A percentile compares a stretch with the other conserved stretches of the same genome.
These are phyloP conservation scores for Hippophae rhamnoides DNA, from an alignment of 306 rosid species.

Conservation along the genomic window DNA sequence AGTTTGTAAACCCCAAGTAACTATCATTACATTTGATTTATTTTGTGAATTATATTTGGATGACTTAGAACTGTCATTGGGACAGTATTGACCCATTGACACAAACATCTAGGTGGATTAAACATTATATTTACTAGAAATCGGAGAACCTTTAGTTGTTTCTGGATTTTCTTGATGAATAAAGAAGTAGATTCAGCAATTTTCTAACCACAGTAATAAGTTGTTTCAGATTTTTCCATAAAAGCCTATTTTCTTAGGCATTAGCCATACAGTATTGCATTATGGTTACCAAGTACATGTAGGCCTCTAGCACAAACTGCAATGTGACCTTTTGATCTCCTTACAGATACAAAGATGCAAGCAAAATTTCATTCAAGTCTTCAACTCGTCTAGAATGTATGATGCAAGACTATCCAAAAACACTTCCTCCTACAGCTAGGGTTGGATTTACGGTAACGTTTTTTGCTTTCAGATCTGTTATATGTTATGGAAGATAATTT, in stretches of 20 bases:
- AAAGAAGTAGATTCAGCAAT: neutral
- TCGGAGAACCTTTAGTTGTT: neutral
- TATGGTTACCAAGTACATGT: neutral
- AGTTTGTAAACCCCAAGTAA: slow-evolving; percentile 98
- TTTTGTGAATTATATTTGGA: neutral
- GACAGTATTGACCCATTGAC: too few species aligned
- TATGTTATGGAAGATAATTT: too few species aligned
- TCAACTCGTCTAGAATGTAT: slow-evolving; percentile 93
- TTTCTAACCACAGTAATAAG: neutral
- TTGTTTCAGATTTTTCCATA: neutral
- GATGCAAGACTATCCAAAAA: slow-evolving; percentile 99
- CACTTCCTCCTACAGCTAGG: slow-evolving; percentile 77
- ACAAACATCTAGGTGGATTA: neutral
- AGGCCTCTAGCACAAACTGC: neutral
- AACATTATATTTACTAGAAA: neutral
- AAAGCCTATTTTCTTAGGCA: neutral
- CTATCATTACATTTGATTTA: slow-evolving; percentile 14
- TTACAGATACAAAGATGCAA: slow-evolving; percentile 89
- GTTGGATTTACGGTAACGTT: slow-evolving; percentile 91
- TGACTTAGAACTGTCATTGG: too few species aligned
- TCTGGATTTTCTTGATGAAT: neutral
- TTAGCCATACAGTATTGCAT: too few species aligned
- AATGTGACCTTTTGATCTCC: slow-evolving; percentile 5
- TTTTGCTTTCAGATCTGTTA: neutral
- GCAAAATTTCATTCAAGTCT: slow-evolving; percentile 84